These are phyloP conservation scores for Paxillus rubicundulus DNA, from an alignment of 768 basidiomycete species.

Conservation along the genomic window DNA sequence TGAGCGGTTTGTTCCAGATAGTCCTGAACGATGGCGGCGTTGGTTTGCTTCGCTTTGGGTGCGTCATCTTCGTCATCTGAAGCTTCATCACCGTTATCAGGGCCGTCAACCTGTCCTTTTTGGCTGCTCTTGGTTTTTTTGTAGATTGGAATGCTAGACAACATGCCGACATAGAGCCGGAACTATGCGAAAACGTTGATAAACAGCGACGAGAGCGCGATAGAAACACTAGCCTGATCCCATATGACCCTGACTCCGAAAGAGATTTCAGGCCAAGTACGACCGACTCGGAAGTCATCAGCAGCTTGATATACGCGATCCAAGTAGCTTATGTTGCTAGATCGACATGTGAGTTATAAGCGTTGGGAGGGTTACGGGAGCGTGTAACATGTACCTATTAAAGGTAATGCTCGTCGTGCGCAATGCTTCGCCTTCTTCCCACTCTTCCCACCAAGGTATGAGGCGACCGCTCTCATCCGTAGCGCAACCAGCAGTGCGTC, in stretches of 20 bases:
- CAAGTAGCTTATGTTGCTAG: constrained; percentile 11
- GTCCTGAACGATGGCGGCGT: constrained; percentile 27
- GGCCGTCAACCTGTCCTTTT: constrained; percentile 24
- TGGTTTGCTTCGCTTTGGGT: constrained; percentile 21
- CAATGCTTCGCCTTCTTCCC: constrained; percentile 26
- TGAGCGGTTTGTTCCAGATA: constrained; percentile 25
- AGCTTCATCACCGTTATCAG: constrained; percentile 31
- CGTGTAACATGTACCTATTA: constrained; percentile 31
- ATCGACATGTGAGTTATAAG: neutral
- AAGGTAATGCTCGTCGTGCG: constrained; percentile 20
- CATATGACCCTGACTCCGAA: constrained; percentile 28
- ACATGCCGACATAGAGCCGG: constrained; percentile 30
- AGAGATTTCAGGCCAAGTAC: constrained; percentile 30
- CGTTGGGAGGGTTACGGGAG: neutral
- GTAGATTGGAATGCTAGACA: constrained; percentile 31
- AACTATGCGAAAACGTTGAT: constrained; percentile 19
- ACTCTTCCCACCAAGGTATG: constrained; percentile 34
- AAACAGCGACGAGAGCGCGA: neutral
- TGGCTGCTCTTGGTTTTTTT: constrained; percentile 24
- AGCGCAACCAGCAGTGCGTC: constrained; percentile 20
- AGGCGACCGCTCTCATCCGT: constrained; percentile 18
- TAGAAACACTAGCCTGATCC: constrained; percentile 25
- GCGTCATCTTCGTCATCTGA: constrained; percentile 26
- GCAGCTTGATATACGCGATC: constrained; percentile 28
- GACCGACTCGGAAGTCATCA: constrained; percentile 32